phyloP scores from a whole-genome alignment of 2,329 filamentous ascomycete species.

The Penicillium sp. region DNA sequence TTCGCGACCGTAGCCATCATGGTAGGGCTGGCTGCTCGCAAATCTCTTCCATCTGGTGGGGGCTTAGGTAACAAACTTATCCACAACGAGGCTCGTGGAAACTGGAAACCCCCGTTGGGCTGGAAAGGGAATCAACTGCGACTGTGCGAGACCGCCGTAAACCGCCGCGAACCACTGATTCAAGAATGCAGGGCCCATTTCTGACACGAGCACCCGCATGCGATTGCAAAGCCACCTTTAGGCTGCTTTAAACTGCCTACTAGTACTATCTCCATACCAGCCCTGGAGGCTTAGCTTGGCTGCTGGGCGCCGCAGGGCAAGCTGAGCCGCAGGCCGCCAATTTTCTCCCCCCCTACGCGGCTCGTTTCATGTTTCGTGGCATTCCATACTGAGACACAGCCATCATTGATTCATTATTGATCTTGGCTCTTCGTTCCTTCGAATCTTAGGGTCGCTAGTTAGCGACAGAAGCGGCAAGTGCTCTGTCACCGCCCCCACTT shows the following conservation, averaged over 20 bases:
- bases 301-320: not conserved
- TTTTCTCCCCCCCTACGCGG: not conserved
- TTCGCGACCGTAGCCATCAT: not conserved
- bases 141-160: not conserved
- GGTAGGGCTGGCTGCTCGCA: not conserved
- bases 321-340: slow-evolving; percentile 2
- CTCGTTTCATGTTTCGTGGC: slow-evolving; percentile 2
- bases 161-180: not conserved
- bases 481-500: not conserved
- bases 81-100: not conserved
- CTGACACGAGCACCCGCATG: too few relatives aligned
- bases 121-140: slow-evolving; percentile 12
- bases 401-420: not conserved
- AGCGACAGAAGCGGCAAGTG: not conserved
- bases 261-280: not conserved
- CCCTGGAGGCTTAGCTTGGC: not conserved
- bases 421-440: not conserved
- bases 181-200: too few relatives aligned
- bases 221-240: not conserved
- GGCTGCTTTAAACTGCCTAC: not conserved
- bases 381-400: slow-evolving; percentile 2
- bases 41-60: not conserved
- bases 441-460: not conserved
- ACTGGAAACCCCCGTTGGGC: slow-evolving; percentile 1
- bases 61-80: not conserved